Conservation (phyloP, 1,284 basidiomycete genomes). For the Microbotryum violaceum region DNA sequence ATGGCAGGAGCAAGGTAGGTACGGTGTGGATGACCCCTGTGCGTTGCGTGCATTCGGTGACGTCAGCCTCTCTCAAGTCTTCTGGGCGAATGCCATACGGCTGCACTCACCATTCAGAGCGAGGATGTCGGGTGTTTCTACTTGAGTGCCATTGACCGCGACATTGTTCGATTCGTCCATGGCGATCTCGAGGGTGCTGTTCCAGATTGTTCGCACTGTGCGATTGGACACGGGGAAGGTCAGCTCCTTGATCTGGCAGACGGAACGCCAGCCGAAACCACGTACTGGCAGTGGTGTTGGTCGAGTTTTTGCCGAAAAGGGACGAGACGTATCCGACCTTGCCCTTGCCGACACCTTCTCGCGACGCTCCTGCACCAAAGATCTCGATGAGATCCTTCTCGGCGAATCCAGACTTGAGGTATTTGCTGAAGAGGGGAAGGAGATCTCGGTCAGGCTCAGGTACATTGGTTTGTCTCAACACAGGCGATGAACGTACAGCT, state of each 20-base stretch:
- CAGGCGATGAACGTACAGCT: conserved; percentile 11
- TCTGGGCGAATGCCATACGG: background rate
- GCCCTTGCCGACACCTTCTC: conserved; percentile 8
- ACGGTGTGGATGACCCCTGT: conserved; percentile 78
- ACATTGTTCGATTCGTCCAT: conserved; percentile 48
- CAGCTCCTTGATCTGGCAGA: background rate
- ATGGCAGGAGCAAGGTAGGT: conserved; percentile 70
- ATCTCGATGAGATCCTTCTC: conserved; percentile 68
- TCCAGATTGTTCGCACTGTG: conserved; percentile 62
- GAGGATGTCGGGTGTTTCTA: conserved; percentile 70
- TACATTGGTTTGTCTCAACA: background rate
- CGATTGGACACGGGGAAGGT: background rate
- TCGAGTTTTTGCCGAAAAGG: conserved; percentile 43
- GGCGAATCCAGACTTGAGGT: conserved; percentile 77
- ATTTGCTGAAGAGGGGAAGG: conserved; percentile 54
- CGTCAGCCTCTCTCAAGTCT: background rate
- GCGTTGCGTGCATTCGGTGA: background rate
- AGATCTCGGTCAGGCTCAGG: background rate
- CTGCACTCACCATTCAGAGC: conserved; percentile 62
- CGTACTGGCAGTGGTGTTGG: background rate
- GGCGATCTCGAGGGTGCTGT: conserved; percentile 57
- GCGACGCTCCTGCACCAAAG: conserved; percentile 57
- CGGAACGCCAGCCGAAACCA: background rate
- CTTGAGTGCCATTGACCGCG: conserved; percentile 55
- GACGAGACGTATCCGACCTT: conserved; percentile 32